phyloP scores from a whole-genome alignment of 106 monocot genomes.

The Dioscorea zingiberensis region DNA sequence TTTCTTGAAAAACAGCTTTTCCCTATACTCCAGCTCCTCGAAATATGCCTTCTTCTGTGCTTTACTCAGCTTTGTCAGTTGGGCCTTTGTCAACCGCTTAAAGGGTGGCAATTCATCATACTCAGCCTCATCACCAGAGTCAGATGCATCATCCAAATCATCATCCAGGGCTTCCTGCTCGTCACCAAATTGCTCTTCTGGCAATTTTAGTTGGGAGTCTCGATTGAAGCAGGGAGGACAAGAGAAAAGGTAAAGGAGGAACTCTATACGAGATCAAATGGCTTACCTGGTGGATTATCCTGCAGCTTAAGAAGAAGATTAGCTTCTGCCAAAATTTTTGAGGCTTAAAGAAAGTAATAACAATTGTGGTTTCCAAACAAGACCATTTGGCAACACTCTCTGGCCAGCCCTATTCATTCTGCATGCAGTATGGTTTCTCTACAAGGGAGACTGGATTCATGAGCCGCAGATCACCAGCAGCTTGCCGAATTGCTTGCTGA shows the following conservation, averaged over 20 bases:
- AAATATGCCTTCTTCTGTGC: constrained; percentile 76
- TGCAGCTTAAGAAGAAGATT: constrained; percentile 85
- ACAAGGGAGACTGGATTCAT: constrained; percentile 94
- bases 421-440: constrained; percentile 96
- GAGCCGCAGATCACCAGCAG: constrained; percentile 84
- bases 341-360: constrained; percentile 91
- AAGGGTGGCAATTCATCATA: constrained; percentile 91
- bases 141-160: constrained; percentile 48
- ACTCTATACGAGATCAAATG: constrained; percentile 42
- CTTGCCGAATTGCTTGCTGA: constrained; percentile 89
- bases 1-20: constrained; percentile 81
- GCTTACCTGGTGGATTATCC: constrained; percentile 47
- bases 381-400: constrained; percentile 94
- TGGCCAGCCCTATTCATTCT: constrained; percentile 90
- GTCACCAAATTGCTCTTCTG: constrained; percentile 75
- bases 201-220: constrained; percentile 59
- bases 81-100: constrained; percentile 58
- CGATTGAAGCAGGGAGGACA: constrained; percentile 87
- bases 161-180: constrained; percentile 50
- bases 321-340: constrained; percentile 93
- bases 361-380: constrained; percentile 95
- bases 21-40: constrained; percentile 94
- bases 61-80: constrained; percentile 55
- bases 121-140: constrained; percentile 70
- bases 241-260: constrained; percentile 80